Conservation (phyloP, 768 basidiomycete species). For the Auricularia sp. region DNA sequence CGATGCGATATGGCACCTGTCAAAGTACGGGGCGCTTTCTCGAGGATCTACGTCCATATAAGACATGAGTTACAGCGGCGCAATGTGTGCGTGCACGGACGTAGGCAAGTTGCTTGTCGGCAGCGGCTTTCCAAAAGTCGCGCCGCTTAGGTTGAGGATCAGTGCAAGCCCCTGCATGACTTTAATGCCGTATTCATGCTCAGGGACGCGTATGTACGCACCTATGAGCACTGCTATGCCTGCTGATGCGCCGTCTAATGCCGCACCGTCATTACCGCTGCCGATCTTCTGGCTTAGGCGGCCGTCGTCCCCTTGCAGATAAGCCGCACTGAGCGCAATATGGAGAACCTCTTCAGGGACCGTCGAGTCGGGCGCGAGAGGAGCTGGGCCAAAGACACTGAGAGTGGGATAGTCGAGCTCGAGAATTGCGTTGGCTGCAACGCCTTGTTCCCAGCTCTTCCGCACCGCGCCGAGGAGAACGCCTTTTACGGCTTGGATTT, state of each 20-base stretch:
- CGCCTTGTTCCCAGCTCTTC: constrained; percentile 6
- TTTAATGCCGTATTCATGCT: background rate
- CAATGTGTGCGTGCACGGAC: background rate
- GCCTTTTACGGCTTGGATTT: background rate
- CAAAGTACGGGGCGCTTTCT: constrained; percentile 21
- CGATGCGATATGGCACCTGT: constrained; percentile 34
- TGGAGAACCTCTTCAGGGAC: background rate
- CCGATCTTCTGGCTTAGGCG: constrained; percentile 5
- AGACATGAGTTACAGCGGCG: background rate
- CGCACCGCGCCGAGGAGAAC: background rate
- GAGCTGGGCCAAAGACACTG: background rate
- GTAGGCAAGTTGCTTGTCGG: constrained; percentile 3
- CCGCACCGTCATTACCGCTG: constrained; percentile 1
- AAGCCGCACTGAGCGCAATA: constrained; percentile 2
- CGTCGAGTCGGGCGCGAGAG: background rate
- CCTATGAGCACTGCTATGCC: background rate
- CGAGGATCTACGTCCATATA: constrained; percentile 12
- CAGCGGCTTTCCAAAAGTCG: constrained; percentile 1
- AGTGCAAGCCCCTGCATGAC: background rate
- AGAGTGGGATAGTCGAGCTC: constrained; percentile 3
- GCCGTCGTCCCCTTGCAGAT: constrained; percentile 1
- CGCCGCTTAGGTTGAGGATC: background rate
- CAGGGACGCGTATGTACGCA: background rate
- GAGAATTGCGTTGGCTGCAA: constrained; percentile 2
- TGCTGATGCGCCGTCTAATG: constrained; percentile 5